phyloP scores from a whole-genome alignment of 768 basidiomycete genomes.

The Cantharellus anzutake region DNA sequence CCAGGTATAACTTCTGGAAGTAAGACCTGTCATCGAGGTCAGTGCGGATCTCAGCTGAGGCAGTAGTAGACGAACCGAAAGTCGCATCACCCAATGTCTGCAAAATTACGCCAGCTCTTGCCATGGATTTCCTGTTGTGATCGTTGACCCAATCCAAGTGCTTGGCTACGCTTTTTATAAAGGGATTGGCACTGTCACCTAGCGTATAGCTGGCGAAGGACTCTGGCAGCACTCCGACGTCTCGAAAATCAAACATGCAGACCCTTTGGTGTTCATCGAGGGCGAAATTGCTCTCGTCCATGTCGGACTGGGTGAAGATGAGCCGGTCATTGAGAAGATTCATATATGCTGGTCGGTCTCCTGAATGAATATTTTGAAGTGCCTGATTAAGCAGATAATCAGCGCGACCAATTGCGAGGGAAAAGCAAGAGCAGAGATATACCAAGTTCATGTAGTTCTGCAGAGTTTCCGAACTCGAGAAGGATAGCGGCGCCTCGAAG shows the following conservation, averaged over 20 bases:
- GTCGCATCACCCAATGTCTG: no score
- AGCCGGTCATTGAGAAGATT: constrained; percentile 12
- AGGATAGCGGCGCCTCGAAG: constrained; percentile 10
- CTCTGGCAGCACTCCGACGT: constrained; percentile 15
- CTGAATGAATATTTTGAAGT: neutral
- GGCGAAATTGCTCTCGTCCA: constrained; percentile 15
- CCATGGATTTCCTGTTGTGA: no score
- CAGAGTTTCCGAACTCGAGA: constrained; percentile 6
- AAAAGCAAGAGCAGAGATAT: constrained; percentile 3
- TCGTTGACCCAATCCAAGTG: no score
- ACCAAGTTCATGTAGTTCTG: constrained; percentile 10
- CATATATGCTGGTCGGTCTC: constrained; percentile 6
- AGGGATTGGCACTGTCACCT: neutral
- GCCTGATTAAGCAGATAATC: neutral
- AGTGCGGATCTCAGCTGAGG: no score
- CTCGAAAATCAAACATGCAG: constrained; percentile 15
- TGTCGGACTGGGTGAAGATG: constrained; percentile 18
- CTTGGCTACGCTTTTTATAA: no score
- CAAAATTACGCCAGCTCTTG: no score
- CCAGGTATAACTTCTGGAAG: no score
- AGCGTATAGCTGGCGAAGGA: constrained; percentile 9
- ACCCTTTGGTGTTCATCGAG: constrained; percentile 14
- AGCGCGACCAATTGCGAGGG: neutral
- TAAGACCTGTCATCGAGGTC: no score
- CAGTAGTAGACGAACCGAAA: no score